Evolutionary conservation across 371 early-diverging fungal species (phyloP), one percentile per base, ranked within the genome.

Genomic region (Lichtheimia ornata): DNA sequence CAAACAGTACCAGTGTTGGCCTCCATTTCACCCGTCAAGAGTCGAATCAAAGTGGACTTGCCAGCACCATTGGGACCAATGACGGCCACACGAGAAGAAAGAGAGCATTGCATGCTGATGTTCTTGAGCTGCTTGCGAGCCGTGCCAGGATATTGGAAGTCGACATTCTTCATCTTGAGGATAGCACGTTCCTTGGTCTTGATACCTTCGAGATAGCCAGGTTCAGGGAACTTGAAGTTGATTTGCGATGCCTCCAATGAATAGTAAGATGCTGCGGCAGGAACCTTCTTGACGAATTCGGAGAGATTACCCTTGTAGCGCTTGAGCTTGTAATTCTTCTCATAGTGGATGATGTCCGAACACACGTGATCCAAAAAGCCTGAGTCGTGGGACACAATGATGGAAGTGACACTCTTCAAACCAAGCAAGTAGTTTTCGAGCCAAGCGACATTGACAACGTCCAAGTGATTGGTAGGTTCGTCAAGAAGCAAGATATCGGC

Each of bases 391-490:
- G 94, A 94, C n/a, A 94, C 94, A 60, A 95, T 87, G 71, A 95
- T 81, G 52, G 83, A 86, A 12, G 94, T 94, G 54, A 91, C 82
- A 52, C 87, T 84, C 57, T 83, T 82, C 60, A 87, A 82, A 57
- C 82, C 77, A 63, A 80, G 77, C 35, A 94, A 83, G 66, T 91
- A 91, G 67, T 91, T 84, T 64, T 91, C 91, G 15, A 95, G 73
- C 93, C 92, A 95, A 24, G 84, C 84, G 55, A 91, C 88, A 70
- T 92, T 91, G 60, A 72, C 78, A 40, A 85, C 88, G 73, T 95
- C 94, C 85, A 95, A 80, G 74, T 94, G 94, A 74, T 95, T 94
- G 44, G 95, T 95, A 45, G 95, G 95, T 76, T 95, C 95, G 73
- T 95, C 95, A 59, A 95, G 74, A 45, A 95, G 72, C 61, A 95